Base-by-base conservation (phyloP, 768 basidiomycete genomes). In the Suillus tomentosus region DNA sequence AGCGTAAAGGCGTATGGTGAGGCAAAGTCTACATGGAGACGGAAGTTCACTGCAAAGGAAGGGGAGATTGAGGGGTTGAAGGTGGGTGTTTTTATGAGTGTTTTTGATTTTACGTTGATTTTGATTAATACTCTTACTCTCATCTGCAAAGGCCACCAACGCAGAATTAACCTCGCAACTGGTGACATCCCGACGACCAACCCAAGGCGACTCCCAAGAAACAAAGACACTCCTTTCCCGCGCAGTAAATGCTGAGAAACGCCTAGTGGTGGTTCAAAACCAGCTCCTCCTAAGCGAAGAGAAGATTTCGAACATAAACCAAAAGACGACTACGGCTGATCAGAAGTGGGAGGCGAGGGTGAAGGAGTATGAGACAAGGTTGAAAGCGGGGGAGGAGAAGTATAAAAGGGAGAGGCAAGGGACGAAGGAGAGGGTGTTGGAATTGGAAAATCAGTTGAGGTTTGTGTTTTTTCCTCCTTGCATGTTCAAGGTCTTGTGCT, bases 331-430 rank as follows among this genome's bases (percentile, higher is more conserved):
- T 0, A 80, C 79, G 0, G 90, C 92, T 0, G 95, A 97, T 68
- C 80, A 79, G 60, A 96, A 96, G 76, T 99, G 96, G 95, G 95
- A 96, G 71, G 93, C 90, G 0, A 82, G 96, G n/a, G 92, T 99
- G 53, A 90, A 89, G 75, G 96, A 99, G 76, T 95, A 96, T 70
- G 94, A 97, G 77, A 73, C 85, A 15, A 79, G 92, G 19, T 72
- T 95, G 66, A 89, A 88, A 74, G 87, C 88, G 0, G 93, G 93
- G 0, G 94, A 95, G 71, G 96, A 99, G 81, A 89, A 88, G 73
- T 87, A 94, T 67, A 98, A 98, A 82, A 83, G 94, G 62, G 95
- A 96, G 80, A 81, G 92, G 65, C 96, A 98, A 71, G 97, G 96
- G 4, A 86, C 89, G 51, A 99, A 98, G 78, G 96, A 99, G 77